Conservation (phyloP, 495 filamentous ascomycete genomes). For the Lasiosphaeria miniovina region DNA sequence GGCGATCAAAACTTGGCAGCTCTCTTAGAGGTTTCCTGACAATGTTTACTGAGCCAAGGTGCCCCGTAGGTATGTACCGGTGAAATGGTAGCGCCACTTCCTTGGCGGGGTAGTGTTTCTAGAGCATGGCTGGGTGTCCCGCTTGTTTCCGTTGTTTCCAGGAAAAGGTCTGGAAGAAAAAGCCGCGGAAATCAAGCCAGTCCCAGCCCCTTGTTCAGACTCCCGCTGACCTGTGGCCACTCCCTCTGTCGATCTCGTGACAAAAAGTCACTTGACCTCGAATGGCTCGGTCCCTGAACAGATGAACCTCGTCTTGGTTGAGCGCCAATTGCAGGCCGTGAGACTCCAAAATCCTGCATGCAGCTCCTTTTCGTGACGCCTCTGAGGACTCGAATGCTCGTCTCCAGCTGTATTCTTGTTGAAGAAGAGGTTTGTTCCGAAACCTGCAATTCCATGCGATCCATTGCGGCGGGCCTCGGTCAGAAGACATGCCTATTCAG, state of each 20-base stretch:
- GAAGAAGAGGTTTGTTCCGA: too few species aligned
- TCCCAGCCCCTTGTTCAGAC: not conserved
- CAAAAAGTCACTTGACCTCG: slow-evolving; percentile 11
- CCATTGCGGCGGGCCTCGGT: too few species aligned
- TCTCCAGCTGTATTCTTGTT: not conserved
- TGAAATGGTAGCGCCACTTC: too few species aligned
- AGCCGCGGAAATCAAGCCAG: slow-evolving; percentile 6
- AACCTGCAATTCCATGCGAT: too few species aligned
- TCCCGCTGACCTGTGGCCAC: not conserved
- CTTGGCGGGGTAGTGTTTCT: too few species aligned
- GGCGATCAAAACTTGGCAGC: too few species aligned
- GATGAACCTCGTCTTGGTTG: not conserved
- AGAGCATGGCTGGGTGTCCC: not conserved
- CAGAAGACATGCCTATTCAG: too few species aligned
- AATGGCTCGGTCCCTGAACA: not conserved
- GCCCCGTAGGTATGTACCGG: too few species aligned
- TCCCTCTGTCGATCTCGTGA: slow-evolving; percentile 2
- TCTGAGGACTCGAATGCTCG: not conserved
- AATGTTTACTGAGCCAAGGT: too few species aligned
- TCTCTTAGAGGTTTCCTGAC: too few species aligned
- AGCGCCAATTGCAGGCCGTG: not conserved
- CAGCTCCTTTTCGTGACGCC: not conserved
- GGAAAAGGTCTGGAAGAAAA: not conserved
- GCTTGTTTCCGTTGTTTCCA: not conserved
- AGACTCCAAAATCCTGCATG: not conserved